Conservation (phyloP, 306 rosid genomes). For the Gastrolobium villosum region DNA sequence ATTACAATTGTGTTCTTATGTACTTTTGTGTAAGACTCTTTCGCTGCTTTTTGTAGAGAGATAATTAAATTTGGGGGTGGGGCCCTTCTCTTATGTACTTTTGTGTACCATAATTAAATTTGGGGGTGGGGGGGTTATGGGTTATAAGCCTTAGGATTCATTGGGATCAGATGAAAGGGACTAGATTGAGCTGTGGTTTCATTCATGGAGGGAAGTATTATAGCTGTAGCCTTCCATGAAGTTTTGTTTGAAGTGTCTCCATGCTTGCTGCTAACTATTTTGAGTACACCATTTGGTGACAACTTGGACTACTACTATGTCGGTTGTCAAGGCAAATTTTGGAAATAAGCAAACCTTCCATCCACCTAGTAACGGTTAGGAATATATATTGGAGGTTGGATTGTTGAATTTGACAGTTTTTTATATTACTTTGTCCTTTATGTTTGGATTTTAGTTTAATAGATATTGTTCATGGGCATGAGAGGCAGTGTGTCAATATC, state of each 20-base stretch:
- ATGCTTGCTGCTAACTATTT: slow-evolving; percentile 26
- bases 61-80: neutral
- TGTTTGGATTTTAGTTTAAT: slow-evolving; percentile 28
- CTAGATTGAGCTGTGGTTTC: slow-evolving; percentile 3
- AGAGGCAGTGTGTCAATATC: neutral
- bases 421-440: neutral
- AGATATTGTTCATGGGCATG: slow-evolving; percentile 9
- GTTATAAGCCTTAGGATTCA: slow-evolving; percentile 1
- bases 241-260: slow-evolving; percentile 20
- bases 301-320: slow-evolving; percentile 19
- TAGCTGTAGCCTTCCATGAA: neutral
- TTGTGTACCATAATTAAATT: neutral
- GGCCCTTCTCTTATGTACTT: slow-evolving; percentile 13
- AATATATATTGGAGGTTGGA: slow-evolving; percentile 28
- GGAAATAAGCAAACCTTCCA: neutral
- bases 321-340: neutral
- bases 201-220: slow-evolving; percentile 13
- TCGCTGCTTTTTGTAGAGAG: too few relatives aligned
- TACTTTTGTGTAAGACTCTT: neutral
- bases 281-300: neutral
- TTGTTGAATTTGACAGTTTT: slow-evolving; percentile 5
- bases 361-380: slow-evolving; percentile 18
- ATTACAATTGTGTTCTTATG: neutral
- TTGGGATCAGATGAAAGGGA: neutral
- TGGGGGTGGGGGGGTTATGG: neutral